Percentiles rank a stretch among this genome's conserved stretches.
phyloP scores from a whole-genome alignment of 768 basidiomycete genomes.

The Mycena leptocephala region DNA sequence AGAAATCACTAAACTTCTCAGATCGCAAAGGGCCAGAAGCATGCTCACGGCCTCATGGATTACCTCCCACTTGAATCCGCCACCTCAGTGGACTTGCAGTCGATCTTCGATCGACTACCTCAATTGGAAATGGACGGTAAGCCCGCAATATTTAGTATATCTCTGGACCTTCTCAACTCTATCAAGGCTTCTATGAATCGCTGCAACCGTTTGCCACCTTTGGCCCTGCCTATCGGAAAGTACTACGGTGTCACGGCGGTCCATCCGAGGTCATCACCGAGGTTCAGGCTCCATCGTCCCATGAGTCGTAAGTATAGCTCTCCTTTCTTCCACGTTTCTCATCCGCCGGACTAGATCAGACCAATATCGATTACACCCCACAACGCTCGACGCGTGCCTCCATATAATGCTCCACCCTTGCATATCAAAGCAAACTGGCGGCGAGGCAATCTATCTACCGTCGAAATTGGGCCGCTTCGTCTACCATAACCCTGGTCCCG shows the following conservation, averaged over 20 bases:
- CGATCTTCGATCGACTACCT: too few species aligned
- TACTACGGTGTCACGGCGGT: slow-evolving; percentile 10
- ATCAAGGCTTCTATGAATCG: neutral
- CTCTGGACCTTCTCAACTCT: too few species aligned
- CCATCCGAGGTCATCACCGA: slow-evolving; percentile 4
- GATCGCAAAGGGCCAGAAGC: too few species aligned
- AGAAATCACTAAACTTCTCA: too few species aligned
- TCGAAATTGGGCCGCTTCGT: neutral
- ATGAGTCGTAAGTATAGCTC: neutral
- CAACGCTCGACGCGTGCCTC: slow-evolving; percentile 10
- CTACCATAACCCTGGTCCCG: neutral
- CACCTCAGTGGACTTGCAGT: too few species aligned
- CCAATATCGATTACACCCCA: slow-evolving; percentile 1
- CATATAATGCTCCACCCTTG: neutral
- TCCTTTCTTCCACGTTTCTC: neutral
- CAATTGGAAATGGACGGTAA: too few species aligned
- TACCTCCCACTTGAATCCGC: too few species aligned
- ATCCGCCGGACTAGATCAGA: neutral
- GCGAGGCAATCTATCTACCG: slow-evolving; percentile 8
- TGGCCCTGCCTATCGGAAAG: neutral
- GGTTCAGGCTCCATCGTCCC: neutral
- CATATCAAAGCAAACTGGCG: slow-evolving; percentile 6
- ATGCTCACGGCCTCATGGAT: too few species aligned
- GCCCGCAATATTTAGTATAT: neutral
- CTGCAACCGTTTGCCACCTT: neutral